These are phyloP conservation scores for Axilococcus clingmanii DNA, from an alignment of 139 green algal species.

Conservation along the genomic window DNA sequence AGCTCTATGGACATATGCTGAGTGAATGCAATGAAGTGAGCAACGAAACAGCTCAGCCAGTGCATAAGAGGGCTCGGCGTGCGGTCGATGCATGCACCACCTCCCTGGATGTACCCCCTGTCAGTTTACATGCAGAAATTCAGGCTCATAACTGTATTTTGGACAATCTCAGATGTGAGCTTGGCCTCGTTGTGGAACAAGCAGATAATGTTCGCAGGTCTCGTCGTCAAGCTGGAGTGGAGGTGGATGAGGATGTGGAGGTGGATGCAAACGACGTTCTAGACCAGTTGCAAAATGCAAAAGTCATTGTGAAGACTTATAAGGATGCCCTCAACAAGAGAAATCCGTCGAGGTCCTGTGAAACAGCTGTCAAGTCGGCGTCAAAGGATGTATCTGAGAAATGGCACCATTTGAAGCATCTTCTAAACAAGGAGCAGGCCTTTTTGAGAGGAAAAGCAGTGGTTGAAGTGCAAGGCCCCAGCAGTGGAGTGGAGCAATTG, in stretches of 20 bases:
- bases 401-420: constrained; percentile 11
- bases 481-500: background rate
- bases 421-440: background rate
- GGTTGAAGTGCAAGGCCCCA: background rate
- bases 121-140: too few relatives aligned
- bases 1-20: too few relatives aligned
- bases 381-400: constrained; percentile 10
- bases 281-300: constrained; percentile 22
- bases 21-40: too few relatives aligned
- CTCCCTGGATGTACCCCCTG: too few relatives aligned
- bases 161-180: too few relatives aligned
- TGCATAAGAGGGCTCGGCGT: too few relatives aligned
- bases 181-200: too few relatives aligned
- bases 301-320: constrained; percentile 13
- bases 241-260: background rate
- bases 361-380: constrained; percentile 2
- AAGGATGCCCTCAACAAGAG: constrained; percentile 2
- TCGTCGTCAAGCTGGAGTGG: constrained; percentile 13
- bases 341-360: constrained; percentile 3
- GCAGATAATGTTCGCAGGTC: constrained; percentile 13
- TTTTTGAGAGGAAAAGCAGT: background rate
- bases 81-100: too few relatives aligned
- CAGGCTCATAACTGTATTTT: too few relatives aligned
- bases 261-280: background rate
- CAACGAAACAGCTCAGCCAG: too few relatives aligned